Evolutionary conservation across 148 eudicot genomes (phyloP).

Genomic region (Agrostemma githago): DNA sequence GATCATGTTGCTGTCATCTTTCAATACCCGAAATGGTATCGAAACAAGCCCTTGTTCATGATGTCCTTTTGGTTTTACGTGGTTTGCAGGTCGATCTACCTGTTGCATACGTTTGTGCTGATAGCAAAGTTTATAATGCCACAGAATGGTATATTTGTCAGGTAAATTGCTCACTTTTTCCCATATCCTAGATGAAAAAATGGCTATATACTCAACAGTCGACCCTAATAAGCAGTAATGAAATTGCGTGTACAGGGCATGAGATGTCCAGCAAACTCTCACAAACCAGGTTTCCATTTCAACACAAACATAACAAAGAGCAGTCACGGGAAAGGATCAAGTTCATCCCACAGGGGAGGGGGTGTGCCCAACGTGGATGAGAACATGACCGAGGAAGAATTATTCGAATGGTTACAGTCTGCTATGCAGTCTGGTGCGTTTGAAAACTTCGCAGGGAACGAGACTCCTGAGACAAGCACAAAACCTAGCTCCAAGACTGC

Average conservation of each 20-base stretch:
- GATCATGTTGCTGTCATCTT: background rate
- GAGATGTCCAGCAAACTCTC: slow-evolving; percentile 86
- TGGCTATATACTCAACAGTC: background rate
- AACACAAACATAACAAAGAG: slow-evolving; percentile 70
- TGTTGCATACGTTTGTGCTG: slow-evolving; percentile 86
- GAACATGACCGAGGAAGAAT: slow-evolving; percentile 86
- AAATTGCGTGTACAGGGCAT: slow-evolving; percentile 55
- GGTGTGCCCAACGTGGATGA: slow-evolving; percentile 47
- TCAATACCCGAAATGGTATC: background rate
- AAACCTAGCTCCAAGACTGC: slow-evolving; percentile 23
- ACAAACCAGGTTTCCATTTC: slow-evolving; percentile 92
- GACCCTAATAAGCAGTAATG: background rate
- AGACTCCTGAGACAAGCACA: slow-evolving; percentile 27
- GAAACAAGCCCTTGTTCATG: background rate
- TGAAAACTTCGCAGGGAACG: slow-evolving; percentile 49
- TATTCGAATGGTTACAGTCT: slow-evolving; percentile 79
- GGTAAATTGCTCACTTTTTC: slow-evolving; percentile 34
- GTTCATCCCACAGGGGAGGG: slow-evolving; percentile 50
- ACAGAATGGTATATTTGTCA: slow-evolving; percentile 97
- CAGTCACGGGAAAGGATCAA: slow-evolving; percentile 43
- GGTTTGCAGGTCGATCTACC: slow-evolving; percentile 73
- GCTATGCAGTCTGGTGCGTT: slow-evolving; percentile 73
- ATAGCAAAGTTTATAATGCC: slow-evolving; percentile 76
- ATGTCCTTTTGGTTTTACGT: slow-evolving; percentile 9
- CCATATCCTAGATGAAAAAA: background rate